Conservation (phyloP, 108 stramenopile genomes). For the Chaetoceros tenuissimus region DNA sequence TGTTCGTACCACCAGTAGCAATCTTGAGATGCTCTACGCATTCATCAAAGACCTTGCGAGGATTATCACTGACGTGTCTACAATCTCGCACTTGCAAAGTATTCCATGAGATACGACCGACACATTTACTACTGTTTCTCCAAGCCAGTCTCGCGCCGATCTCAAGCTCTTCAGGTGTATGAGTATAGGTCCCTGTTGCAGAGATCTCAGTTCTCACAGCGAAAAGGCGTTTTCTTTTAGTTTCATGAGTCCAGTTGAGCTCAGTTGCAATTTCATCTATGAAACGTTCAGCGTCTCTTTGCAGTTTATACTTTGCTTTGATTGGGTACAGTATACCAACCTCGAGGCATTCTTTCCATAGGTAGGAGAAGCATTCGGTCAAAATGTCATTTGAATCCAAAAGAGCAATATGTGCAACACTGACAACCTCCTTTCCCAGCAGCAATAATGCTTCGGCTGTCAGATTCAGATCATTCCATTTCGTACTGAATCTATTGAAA, state of each 20-base stretch:
- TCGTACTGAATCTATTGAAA: not conserved
- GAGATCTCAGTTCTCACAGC: slow-evolving; percentile 13
- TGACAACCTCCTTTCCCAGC: not conserved
- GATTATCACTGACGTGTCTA: slow-evolving; percentile 9
- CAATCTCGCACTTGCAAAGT: slow-evolving; percentile 13
- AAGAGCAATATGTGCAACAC: not conserved
- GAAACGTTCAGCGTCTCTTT: not conserved
- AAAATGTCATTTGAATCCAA: not conserved
- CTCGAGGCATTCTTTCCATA: not conserved
- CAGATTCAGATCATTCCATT: not conserved
- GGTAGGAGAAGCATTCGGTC: not conserved
- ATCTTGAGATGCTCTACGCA: slow-evolving; percentile 12
- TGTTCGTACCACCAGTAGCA: slow-evolving; percentile 7
- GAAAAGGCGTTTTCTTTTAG: not conserved
- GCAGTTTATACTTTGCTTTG: not conserved
- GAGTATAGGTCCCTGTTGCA: slow-evolving; percentile 18
- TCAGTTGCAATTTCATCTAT: not conserved
- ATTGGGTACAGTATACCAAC: not conserved
- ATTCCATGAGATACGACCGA: slow-evolving; percentile 22
- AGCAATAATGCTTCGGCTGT: not conserved
- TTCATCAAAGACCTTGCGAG: slow-evolving; percentile 13
- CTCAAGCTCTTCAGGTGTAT: slow-evolving; percentile 20
- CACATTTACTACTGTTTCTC: slow-evolving; percentile 27
- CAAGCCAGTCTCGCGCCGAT: slow-evolving; percentile 21
- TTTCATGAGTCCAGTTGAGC: slow-evolving; percentile 3